Percentiles rank a stretch among this genome's conserved stretches.
Evolutionary conservation across 768 basidiomycete genomes (phyloP).

Genomic region (Suillus occidentalis): DNA sequence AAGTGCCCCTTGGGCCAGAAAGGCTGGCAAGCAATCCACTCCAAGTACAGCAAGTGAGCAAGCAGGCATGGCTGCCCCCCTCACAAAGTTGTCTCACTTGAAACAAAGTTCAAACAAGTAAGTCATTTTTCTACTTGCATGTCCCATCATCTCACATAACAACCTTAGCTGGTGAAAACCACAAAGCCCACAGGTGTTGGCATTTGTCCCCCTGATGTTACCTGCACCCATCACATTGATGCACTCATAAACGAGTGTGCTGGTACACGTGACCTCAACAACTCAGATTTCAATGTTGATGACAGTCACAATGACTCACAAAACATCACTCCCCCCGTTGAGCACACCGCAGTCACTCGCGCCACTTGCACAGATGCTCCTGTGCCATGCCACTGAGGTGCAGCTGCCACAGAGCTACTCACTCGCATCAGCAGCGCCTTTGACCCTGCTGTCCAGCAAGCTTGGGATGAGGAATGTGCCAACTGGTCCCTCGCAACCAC

Average conservation of each 20-base stretch:
- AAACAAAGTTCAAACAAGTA: slow-evolving; percentile 29
- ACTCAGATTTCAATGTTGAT: slow-evolving; percentile 16
- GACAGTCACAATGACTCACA: background rate
- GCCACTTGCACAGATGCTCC: slow-evolving; percentile 8
- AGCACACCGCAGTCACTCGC: slow-evolving; percentile 5
- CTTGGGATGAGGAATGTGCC: slow-evolving; percentile 24
- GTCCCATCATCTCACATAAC: background rate
- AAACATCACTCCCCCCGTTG: background rate
- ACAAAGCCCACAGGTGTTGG: slow-evolving; percentile 29
- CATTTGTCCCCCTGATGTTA: slow-evolving; percentile 21
- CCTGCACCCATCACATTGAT: slow-evolving; percentile 26
- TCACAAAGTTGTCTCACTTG: slow-evolving; percentile 13
- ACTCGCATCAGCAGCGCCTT: slow-evolving; percentile 20
- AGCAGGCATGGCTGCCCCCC: slow-evolving; percentile 8
- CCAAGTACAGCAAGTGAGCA: slow-evolving; percentile 20
- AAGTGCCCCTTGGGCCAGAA: slow-evolving; percentile 22
- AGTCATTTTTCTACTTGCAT: background rate
- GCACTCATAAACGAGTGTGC: slow-evolving; percentile 25
- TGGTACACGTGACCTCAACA: slow-evolving; percentile 21
- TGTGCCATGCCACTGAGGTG: slow-evolving; percentile 7
- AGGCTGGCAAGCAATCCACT: slow-evolving; percentile 20
- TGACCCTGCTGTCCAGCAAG: slow-evolving; percentile 25
- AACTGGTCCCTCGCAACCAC: slow-evolving; percentile 23
- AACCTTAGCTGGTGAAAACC: slow-evolving; percentile 19
- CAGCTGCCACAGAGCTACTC: slow-evolving; percentile 21